Evolutionary conservation across 73 alveolate genomes (phyloP).

Genomic region (Tetrahymena thermophila): DNA sequence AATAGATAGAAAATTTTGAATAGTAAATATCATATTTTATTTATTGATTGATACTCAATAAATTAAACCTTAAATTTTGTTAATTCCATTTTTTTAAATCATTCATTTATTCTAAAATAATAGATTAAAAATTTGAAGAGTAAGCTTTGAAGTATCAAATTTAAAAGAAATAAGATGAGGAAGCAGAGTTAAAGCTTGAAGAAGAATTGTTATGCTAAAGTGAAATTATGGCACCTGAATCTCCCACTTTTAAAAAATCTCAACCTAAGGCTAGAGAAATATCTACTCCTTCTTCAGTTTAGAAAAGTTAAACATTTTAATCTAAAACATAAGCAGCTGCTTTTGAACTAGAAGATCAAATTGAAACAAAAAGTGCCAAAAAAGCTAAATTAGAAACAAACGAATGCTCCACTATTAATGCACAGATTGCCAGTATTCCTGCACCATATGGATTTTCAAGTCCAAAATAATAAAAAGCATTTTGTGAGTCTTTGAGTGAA

Average conservation of each 20-base stretch:
- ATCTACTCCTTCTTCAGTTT: background rate
- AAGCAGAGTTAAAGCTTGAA: background rate
- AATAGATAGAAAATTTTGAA: no score
- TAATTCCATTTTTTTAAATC: background rate
- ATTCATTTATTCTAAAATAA: background rate
- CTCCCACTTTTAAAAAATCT: background rate
- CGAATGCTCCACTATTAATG: background rate
- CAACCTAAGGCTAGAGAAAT: background rate
- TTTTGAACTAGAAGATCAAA: background rate
- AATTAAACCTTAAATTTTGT: no score
- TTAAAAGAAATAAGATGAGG: background rate
- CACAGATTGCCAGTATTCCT: background rate
- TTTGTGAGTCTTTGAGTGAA: background rate
- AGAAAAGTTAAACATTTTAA: background rate
- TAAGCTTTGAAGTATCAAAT: background rate
- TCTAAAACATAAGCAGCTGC: background rate
- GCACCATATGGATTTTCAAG: background rate
- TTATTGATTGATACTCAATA: no score
- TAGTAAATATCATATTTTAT: no score
- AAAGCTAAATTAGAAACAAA: background rate
- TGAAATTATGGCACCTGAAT: background rate
- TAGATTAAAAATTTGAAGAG: background rate
- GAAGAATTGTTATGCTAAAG: background rate
- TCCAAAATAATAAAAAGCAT: background rate
- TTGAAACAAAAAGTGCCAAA: background rate